phyloP scores from a whole-genome alignment of 2,329 filamentous ascomycete species.

The Cladophialophora yegresii region DNA sequence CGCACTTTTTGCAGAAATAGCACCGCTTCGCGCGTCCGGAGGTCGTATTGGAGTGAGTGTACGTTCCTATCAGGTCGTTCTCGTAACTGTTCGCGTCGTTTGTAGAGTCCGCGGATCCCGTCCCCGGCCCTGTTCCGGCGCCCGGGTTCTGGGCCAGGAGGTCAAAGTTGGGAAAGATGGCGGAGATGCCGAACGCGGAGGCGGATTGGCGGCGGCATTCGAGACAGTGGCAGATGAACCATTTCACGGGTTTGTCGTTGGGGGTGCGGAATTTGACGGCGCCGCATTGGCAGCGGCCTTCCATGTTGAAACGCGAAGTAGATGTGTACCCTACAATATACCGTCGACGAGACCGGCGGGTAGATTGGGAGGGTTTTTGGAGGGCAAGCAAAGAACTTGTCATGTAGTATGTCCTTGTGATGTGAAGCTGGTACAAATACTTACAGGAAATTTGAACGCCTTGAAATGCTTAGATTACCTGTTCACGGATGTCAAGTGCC shows the following conservation, averaged over 20 bases:
- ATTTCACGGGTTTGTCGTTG: conserved; percentile 58
- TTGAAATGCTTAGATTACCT: background rate
- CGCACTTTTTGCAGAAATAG: conserved; percentile 68
- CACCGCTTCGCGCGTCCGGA: conserved; percentile 62
- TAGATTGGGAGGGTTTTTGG: background rate
- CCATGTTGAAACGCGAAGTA: conserved; percentile 46
- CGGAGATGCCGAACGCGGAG: conserved; percentile 68
- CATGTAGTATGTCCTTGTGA: background rate
- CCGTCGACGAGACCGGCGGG: background rate
- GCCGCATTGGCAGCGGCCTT: conserved; percentile 66
- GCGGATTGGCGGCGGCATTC: conserved; percentile 67
- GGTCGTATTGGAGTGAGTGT: conserved; percentile 58
- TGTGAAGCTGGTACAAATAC: background rate
- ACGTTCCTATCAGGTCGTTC: conserved; percentile 33
- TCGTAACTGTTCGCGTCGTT: background rate
- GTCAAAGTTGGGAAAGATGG: conserved; percentile 68
- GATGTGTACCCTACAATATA: background rate
- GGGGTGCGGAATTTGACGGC: conserved; percentile 65
- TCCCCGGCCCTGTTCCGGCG: conserved; percentile 36
- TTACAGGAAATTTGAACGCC: background rate
- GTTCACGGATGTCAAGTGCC: background rate
- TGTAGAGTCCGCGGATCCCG: conserved; percentile 2
- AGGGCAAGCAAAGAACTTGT: background rate
- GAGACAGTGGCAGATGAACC: conserved; percentile 71
- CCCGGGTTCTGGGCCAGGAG: conserved; percentile 43